Evolutionary conservation across 1,139 yeast genomes (phyloP).

Genomic region (Scheffersomyces segobiensis): DNA sequence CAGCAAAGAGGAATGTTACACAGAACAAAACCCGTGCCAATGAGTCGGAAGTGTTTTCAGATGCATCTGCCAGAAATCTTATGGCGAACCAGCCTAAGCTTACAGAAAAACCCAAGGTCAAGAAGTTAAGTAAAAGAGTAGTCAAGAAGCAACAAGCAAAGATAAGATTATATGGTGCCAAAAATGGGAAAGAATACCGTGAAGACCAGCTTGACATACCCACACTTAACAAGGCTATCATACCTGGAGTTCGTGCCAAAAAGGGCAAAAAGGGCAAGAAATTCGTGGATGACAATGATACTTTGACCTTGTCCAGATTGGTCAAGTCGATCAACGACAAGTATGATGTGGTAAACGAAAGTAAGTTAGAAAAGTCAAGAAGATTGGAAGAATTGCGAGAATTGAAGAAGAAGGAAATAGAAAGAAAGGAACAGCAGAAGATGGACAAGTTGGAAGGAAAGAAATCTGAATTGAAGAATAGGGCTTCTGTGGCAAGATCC

Average conservation of each 20-base stretch:
- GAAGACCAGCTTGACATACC: constrained; percentile 84
- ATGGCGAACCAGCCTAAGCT: constrained; percentile 61
- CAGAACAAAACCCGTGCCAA: constrained; percentile 59
- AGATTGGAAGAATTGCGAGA: constrained; percentile 90
- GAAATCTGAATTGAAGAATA: constrained; percentile 72
- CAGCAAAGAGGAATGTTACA: constrained; percentile 53
- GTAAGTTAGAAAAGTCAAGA: constrained; percentile 85
- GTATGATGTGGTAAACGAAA: constrained; percentile 79
- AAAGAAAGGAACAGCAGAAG: constrained; percentile 75
- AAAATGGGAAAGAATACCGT: constrained; percentile 63
- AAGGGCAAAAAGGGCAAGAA: constrained; percentile 93
- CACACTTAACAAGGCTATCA: constrained; percentile 73
- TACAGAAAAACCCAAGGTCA: constrained; percentile 59
- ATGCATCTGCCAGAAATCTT: constrained; percentile 65
- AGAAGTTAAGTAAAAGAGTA: constrained; percentile 50
- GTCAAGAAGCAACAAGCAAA: constrained; percentile 67
- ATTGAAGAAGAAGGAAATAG: constrained; percentile 81
- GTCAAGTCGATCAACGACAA: constrained; percentile 81
- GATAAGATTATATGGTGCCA: constrained; percentile 68
- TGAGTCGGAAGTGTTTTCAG: constrained; percentile 66
- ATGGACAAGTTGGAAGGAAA: constrained; percentile 69
- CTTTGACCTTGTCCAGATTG: constrained; percentile 63
- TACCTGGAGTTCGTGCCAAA: constrained; percentile 78
- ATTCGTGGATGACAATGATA: constrained; percentile 74
- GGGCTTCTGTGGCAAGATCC: constrained; percentile 67